Evolutionary conservation across 495 filamentous ascomycete genomes (phyloP).

Genomic region (Penicillium arizonense): DNA sequence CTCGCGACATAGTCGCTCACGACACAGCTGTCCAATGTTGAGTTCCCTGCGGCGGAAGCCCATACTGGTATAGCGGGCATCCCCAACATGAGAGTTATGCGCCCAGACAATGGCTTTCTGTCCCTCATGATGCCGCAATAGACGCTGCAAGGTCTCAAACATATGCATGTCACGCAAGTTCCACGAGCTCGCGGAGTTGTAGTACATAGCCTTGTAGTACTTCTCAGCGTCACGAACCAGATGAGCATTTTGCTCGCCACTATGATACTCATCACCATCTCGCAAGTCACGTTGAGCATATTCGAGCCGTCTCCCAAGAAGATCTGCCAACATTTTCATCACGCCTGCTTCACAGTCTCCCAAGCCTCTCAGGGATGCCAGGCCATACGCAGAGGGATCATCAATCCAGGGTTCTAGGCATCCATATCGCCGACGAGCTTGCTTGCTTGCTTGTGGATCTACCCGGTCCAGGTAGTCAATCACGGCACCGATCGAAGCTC

Average conservation of each 20-base stretch:
- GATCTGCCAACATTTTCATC: conserved; percentile 43
- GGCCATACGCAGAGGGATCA: conserved; percentile 52
- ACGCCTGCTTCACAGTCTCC: conserved; percentile 50
- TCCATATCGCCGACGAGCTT: conserved; percentile 45
- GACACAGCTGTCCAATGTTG: conserved; percentile 57
- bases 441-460: conserved; percentile 44
- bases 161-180: conserved; percentile 58
- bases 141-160: conserved; percentile 52
- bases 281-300: conserved; percentile 27
- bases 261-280: conserved; percentile 53
- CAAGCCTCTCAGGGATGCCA: conserved; percentile 44
- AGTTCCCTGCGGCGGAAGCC: conserved; percentile 47
- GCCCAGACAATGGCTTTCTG: conserved; percentile 59
- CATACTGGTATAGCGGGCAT: conserved; percentile 57
- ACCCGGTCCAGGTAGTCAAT: conserved; percentile 52
- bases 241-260: conserved; percentile 54
- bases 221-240: conserved; percentile 55
- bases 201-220: conserved; percentile 61
- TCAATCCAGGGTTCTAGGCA: conserved; percentile 52
- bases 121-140: conserved; percentile 41
- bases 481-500: conserved; percentile 49
- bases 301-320: conserved; percentile 46
- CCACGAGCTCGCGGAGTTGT: conserved; percentile 54
- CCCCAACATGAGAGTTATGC: conserved; percentile 61
- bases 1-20: conserved; percentile 43